Evolutionary conservation across 169 alveolate species (phyloP).

Genomic region (Plasmodium coatneyi): DNA sequence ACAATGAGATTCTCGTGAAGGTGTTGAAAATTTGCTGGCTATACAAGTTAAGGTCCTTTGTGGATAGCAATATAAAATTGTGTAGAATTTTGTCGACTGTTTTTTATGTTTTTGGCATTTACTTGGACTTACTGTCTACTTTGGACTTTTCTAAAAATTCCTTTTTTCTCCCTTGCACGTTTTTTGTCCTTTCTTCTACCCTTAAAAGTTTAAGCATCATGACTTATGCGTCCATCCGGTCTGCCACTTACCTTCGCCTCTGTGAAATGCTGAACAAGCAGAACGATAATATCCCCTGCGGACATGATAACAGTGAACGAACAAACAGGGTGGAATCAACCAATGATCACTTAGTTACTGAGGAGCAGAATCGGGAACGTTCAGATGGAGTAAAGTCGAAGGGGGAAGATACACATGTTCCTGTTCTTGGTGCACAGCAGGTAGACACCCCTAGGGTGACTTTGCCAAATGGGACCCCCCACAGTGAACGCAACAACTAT

Average conservation of each 20-base stretch:
- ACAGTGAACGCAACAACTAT: not conserved
- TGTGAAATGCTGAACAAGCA: constrained; percentile 5
- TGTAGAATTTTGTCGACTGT: constrained; percentile 57
- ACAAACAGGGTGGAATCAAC: not conserved
- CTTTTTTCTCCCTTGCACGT: not conserved
- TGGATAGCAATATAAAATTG: constrained; percentile 47
- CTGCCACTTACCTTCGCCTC: constrained; percentile 14
- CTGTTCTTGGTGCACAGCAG: not conserved
- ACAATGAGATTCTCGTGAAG: constrained; percentile 59
- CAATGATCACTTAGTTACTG: not conserved
- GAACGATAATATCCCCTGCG: not conserved
- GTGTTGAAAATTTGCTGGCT: constrained; percentile 52
- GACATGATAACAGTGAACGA: not conserved
- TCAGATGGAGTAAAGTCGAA: not conserved
- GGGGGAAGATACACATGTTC: not conserved
- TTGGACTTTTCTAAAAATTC: constrained; percentile 9
- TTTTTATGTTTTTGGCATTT: constrained; percentile 46
- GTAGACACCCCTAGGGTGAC: not conserved
- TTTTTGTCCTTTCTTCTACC: constrained; percentile 28
- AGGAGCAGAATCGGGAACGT: not conserved
- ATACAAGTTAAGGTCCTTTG: constrained; percentile 36
- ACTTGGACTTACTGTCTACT: constrained; percentile 33
- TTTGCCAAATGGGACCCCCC: not conserved
- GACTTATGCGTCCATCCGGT: constrained; percentile 49
- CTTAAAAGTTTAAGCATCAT: constrained; percentile 40